Conservation (phyloP, 768 basidiomycete species). For the Lanmaoa pseudosensibilis region DNA sequence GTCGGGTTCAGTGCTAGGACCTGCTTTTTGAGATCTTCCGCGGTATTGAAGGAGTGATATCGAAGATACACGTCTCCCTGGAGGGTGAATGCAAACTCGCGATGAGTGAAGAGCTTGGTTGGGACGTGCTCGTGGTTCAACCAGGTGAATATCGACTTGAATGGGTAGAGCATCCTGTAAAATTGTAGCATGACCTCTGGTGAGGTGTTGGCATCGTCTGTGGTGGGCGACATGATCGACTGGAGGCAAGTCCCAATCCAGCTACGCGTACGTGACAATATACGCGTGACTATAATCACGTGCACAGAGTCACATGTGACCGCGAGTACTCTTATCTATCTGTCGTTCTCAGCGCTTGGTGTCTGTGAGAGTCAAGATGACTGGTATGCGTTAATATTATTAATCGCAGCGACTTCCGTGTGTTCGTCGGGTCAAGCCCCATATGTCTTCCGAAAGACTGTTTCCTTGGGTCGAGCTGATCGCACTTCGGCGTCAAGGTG, state of each 20-base stretch:
- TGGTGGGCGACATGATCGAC: slow-evolving; percentile 11
- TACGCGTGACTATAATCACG: slow-evolving; percentile 22
- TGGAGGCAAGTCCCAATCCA: neutral
- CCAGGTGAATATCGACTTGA: slow-evolving; percentile 92
- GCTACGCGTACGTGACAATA: slow-evolving; percentile 15
- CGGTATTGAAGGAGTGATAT: slow-evolving; percentile 85
- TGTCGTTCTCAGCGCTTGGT: neutral
- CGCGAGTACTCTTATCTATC: no score
- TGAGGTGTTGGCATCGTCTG: slow-evolving; percentile 34
- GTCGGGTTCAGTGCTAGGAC: slow-evolving; percentile 81
- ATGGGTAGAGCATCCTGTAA: slow-evolving; percentile 91
- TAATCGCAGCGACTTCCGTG: no score
- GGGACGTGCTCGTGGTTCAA: slow-evolving; percentile 87
- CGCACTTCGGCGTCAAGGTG: no score
- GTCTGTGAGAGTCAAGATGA: no score
- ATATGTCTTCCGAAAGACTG: no score
- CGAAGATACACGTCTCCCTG: slow-evolving; percentile 89
- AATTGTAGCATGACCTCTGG: slow-evolving; percentile 74
- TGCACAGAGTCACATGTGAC: neutral
- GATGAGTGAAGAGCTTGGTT: slow-evolving; percentile 80
- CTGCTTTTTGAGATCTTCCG: slow-evolving; percentile 91
- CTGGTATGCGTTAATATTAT: no score
- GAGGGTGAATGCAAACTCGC: slow-evolving; percentile 95
- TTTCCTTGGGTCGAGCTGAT: no score
- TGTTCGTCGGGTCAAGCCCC: no score